A percentile compares a stretch with the other conserved stretches of the same genome.
These are phyloP conservation scores for Aspergillus cejpii DNA, from an alignment of 2,329 filamentous ascomycete genomes.

Conservation along the genomic window DNA sequence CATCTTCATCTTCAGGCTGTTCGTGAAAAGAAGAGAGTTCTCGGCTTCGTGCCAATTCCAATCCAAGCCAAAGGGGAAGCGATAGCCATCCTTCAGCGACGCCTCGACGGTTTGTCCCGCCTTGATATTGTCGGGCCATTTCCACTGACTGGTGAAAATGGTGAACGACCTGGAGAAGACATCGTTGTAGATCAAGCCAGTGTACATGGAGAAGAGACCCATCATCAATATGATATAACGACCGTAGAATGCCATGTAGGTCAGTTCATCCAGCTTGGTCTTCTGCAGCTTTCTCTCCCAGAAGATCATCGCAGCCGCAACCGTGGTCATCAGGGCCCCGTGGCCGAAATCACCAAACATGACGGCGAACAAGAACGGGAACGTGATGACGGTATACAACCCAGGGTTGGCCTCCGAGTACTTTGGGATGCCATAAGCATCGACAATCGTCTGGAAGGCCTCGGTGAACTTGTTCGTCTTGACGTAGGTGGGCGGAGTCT, in stretches of 20 bases:
- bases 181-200: constrained; percentile 95
- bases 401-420: constrained; percentile 97
- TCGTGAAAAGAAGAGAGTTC: constrained; percentile 90
- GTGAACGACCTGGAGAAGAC: constrained; percentile 90
- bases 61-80: constrained; percentile 92
- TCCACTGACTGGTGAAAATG: constrained; percentile 83
- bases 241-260: constrained; percentile 97
- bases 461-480: constrained; percentile 99
- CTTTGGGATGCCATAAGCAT: constrained; percentile 94
- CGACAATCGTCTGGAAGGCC: constrained; percentile 97
- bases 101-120: constrained; percentile 60
- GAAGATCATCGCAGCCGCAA: constrained; percentile 88
- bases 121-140: constrained; percentile 66
- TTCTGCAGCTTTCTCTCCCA: constrained; percentile 76
- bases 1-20: constrained; percentile 99
- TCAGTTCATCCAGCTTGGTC: constrained; percentile 94
- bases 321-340: constrained; percentile 77
- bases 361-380: constrained; percentile 98
- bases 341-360: constrained; percentile 99
- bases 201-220: constrained; percentile 95
- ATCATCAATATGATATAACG: constrained; percentile 98
- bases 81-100: constrained; percentile 64
- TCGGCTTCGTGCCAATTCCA: constrained; percentile 96
- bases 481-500: constrained; percentile 93
- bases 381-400: constrained; percentile 90